Evolutionary conservation across 129 eudicot species (phyloP).

Genomic region (Flaveria linearis): DNA sequence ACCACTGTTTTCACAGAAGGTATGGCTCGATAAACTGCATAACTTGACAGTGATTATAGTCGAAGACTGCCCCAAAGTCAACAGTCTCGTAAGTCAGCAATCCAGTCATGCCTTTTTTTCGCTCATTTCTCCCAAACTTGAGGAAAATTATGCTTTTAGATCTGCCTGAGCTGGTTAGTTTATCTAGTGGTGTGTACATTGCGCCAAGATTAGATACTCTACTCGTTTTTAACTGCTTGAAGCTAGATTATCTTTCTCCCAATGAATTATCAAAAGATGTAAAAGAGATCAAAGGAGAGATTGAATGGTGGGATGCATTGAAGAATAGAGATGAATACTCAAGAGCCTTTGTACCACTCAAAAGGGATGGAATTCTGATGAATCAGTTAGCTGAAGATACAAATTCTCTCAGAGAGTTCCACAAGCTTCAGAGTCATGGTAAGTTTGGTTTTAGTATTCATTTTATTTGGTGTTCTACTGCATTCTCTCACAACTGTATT

Average conservation of each 20-base stretch:
- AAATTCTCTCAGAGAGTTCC: conserved; percentile 26
- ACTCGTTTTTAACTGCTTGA: conserved; percentile 36
- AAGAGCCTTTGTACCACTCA: conserved; percentile 6
- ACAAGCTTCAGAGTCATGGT: background rate
- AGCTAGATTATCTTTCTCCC: conserved; percentile 17
- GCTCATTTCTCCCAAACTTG: conserved; percentile 20
- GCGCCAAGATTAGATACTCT: conserved; percentile 27
- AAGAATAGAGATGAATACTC: background rate
- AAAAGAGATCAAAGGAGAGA: conserved; percentile 22
- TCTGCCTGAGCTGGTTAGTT: conserved; percentile 29
- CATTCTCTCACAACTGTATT: background rate
- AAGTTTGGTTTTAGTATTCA: background rate
- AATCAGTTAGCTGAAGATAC: conserved; percentile 19
- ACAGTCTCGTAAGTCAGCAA: conserved; percentile 9
- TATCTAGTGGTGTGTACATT: conserved; percentile 20
- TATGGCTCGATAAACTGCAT: conserved; percentile 12
- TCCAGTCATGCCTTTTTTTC: background rate
- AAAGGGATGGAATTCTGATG: conserved; percentile 29
- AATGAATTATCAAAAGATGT: conserved; percentile 9
- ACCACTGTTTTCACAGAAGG: conserved; percentile 21
- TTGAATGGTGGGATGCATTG: conserved; percentile 23
- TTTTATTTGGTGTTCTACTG: background rate
- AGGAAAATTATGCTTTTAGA: conserved; percentile 25
- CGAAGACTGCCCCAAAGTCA: conserved; percentile 35
- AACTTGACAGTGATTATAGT: conserved; percentile 17